Conservation (phyloP, 2,329 filamentous ascomycete genomes). For the Diaporthe aspalathi region DNA sequence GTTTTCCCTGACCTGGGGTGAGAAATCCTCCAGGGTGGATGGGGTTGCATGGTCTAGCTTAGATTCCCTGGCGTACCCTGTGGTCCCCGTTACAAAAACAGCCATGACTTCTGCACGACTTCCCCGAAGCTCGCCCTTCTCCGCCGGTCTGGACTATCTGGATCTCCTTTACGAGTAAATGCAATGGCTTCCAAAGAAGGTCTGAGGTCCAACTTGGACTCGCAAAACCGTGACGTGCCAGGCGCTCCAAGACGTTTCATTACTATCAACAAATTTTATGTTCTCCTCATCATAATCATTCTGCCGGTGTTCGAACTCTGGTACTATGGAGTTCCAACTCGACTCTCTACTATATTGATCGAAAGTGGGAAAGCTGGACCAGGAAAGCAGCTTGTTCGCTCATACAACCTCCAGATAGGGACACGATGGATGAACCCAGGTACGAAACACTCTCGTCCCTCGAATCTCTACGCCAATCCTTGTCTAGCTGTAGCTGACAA, state of each 20-base stretch:
- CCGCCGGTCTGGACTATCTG: not conserved
- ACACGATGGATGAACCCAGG: constrained; percentile 32
- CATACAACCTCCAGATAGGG: constrained; percentile 5
- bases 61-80: not conserved
- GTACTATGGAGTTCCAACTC: not conserved
- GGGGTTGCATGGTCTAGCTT: constrained; percentile 8
- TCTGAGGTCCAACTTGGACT: not conserved
- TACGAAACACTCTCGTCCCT: not conserved
- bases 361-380: not conserved
- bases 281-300: not conserved
- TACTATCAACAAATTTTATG: not conserved
- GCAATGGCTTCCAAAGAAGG: not conserved
- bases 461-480: too few species aligned
- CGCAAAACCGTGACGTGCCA: too few species aligned
- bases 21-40: constrained; percentile 2
- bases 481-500: not conserved
- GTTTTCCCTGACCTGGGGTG: constrained; percentile 10
- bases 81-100: constrained; percentile 8
- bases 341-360: not conserved
- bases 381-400: constrained; percentile 2
- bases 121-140: not conserved
- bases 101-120: not conserved
- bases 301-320: constrained; percentile 1
- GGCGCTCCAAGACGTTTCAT: not conserved
- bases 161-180: not conserved